Evolutionary conservation across 768 basidiomycete genomes (phyloP), one percentile per base, ranked within the genome.

Genomic region (Naganishia onofrii): DNA sequence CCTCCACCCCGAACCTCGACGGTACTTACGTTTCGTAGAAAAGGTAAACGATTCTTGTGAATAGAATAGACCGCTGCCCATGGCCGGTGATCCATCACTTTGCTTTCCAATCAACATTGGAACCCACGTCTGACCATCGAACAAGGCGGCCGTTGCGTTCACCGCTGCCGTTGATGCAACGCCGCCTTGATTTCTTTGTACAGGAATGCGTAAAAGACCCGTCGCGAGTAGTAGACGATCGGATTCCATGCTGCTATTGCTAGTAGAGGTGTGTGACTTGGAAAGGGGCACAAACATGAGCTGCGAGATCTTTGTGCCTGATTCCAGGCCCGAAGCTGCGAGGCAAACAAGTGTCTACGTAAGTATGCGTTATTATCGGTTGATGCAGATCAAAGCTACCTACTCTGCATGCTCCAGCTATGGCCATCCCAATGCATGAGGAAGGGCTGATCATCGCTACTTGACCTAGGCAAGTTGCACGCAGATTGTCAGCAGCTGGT

Each of bases 211-310:
- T 12, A 85, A 82, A 48, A 98, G 79, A 10, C 95, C 95, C 29
- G 93, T 92, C 29, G 95, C 86, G 85, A 97, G 86, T 36, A 99
- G 84, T 86, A 94, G 88, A 51, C 95, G 88, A 80, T 99, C 91
- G 7, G 85, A 81, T 80, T 95, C 86, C 70, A 96, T 76, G 23
- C 91, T 81, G 32, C 86, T 85, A 72, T 89, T 90, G 36, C 19
- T 13, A 17, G 48, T 51, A 26, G 85, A 83, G 19, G 83, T 71
- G 76, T 96, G 91, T n/a, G 86, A 86, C 72, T 88, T 85, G 75
- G 88, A 87, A 21, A 97, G 83, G 12, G 95, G 95, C 23, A 98
- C 94, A 87, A 99, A 92, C 0, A 87, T 84, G 48, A 99, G 83
- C 79, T 94, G 92, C 26, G 68, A 60, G 13, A 69, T 58, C 5